Evolutionary conservation across 257 asterid genomes (phyloP), one percentile per base, ranked within the genome.

Genomic region (Solanum virginianum): DNA sequence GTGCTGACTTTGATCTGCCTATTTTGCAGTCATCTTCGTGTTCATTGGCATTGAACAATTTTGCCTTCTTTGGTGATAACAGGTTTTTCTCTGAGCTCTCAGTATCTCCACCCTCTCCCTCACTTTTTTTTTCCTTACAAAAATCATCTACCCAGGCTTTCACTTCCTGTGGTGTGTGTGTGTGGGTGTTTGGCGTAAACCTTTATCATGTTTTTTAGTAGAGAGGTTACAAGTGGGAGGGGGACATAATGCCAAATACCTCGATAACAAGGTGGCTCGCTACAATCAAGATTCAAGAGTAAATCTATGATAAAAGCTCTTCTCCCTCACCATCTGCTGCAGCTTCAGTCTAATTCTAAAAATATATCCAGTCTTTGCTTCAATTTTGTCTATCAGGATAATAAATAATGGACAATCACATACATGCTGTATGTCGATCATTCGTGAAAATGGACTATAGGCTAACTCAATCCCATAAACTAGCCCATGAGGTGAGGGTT

Each of bases 1-100:
- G 79, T 86, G 47, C 80, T 11, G 24, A 74, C 79, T 74, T 63
- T 79, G 77, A 77, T 86, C 82, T 80, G 89, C 85, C 32, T 63
- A 80, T 89, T 88, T 89, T 83, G 88, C 98, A 96, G 98, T 94
- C 98, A 83, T 90, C 97, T 17, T 94, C 99, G n/a, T 95, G 99
- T 87, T 62, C 81, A 88, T 90, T 95, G 90, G 98, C 95, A 20
- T 83, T 96, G 91, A 96, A 96, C 92, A 93, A 88, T 90, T 96
- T 92, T 87, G 97, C 97, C 22, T 90, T 88, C 85, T 90, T 96
- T 79, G 91, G 83, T 87, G 97, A 93, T 88, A 93, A 95, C 66
- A 85, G 83, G 82, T 66, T 85, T 80, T 20, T 59, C 79, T 83
- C 71, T 86, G 51, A 87, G 77, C 60, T 82, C 49, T 59, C 43